Base-by-base conservation (phyloP, 352 stramenopile species). In the Blastocystis sp. region DNA sequence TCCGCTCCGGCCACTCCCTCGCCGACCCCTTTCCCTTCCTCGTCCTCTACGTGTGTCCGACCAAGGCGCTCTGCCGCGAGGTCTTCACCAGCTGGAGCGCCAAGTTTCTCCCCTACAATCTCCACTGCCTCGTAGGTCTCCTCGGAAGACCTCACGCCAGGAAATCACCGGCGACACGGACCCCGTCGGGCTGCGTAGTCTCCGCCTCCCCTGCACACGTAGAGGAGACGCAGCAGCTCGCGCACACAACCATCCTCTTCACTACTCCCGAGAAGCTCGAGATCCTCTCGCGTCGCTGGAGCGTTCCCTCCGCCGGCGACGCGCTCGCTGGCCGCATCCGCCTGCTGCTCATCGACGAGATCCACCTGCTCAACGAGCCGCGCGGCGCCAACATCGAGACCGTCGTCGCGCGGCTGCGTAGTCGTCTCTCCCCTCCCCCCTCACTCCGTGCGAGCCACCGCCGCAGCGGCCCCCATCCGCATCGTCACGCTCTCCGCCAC, bases 361-460 rank as follows among this genome's bases (percentile, higher is more conserved):
- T 99, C 4, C 96, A 98, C 86, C 89, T 99, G 61, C 89, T 99
- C 0, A 95, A 95, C 1, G 95, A 98, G 79, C 94, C 98, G 85
- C 92, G 96, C 78, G 95, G 95, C 9, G 95, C 95, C 2, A 95
- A 98, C 2, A 98, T 99, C 79, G 96, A 99, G 87, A 97, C 93
- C 18, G 96, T 99, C 65, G 94, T 99, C 34, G 93, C 95, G 2
- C 90, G 96, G 49, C 93, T 91, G 29, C 86, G 84, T 84, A 81
- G 86, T 95, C 57, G 89, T 91, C 51, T 89, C n/a, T n/a, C n/a
- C n/a, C n/a, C n/a, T n/a, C n/a, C n/a, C n/a, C n/a, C n/a, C n/a
- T n/a, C n/a, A n/a, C n/a, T n/a, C n/a, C n/a, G n/a, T n/a, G n/a
- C n/a, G n/a, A n/a, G n/a, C n/a, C n/a, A n/a, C n/a, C n/a, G n/a